These are phyloP conservation scores for Dryas alaskensis DNA, from an alignment of 306 rosid genomes.

Conservation along the genomic window DNA sequence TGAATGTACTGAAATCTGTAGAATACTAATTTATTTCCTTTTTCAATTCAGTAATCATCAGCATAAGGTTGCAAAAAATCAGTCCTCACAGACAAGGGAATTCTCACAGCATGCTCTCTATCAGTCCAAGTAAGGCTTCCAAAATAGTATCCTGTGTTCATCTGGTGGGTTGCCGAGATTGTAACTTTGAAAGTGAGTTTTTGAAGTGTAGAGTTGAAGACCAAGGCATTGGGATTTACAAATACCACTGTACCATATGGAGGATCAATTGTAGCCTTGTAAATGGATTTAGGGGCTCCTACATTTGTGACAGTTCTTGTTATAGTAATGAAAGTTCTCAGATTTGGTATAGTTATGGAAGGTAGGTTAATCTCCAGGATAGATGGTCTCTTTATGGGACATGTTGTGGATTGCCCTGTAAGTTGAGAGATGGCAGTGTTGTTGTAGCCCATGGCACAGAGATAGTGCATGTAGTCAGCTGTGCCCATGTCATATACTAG, in stretches of 20 bases:
- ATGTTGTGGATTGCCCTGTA: conserved; percentile 19
- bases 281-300: conserved; percentile 29
- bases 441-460: conserved; percentile 44
- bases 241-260: conserved; percentile 35
- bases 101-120: conserved; percentile 40
- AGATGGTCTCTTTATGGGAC: conserved; percentile 36
- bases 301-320: conserved; percentile 51
- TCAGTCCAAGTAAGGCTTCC: conserved; percentile 57
- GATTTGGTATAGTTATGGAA: conserved; percentile 44
- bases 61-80: conserved; percentile 27
- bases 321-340: conserved; percentile 26
- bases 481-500: conserved; percentile 45
- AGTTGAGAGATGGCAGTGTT: conserved; percentile 38
- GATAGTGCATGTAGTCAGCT: conserved; percentile 37
- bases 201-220: conserved; percentile 38
- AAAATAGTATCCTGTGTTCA: conserved; percentile 34
- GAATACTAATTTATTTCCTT: background rate
- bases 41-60: conserved; percentile 10
- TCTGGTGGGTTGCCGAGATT: conserved; percentile 19
- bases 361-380: conserved; percentile 46
- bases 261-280: conserved; percentile 33
- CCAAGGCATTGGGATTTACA: conserved; percentile 36
- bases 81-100: conserved; percentile 47
- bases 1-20: too few relatives aligned
- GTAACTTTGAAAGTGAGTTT: conserved; percentile 33